Base-by-base conservation (phyloP, 2,329 filamentous ascomycete genomes). In the Rosellinia necatrix region DNA sequence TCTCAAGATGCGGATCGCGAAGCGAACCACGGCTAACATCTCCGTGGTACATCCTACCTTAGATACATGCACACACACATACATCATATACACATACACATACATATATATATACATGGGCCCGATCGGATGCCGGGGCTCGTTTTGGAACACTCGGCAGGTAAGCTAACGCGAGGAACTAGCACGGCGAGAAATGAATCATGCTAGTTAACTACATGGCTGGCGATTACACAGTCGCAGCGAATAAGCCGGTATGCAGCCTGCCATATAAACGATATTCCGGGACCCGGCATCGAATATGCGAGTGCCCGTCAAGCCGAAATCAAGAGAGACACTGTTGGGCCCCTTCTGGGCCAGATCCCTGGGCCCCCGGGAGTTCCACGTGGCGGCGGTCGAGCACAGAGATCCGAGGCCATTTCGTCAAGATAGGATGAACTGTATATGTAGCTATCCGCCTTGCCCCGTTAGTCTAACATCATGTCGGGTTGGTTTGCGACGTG, bases 251-350 rank as follows among this genome's bases (percentile, higher is more conserved):
- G 37, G 6, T 19, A 58, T 58, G 56, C 29, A 49, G 52, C 19
- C 32, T 34, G 37, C 52, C 52, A 52, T 49, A 35, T 24, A 21
- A 46, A 37, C n/a, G 41, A 54, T 55, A 54, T 22, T 19, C 15
- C 51, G 34, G 50, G n/a, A 56, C 35, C n/a, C 41, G 24, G 25
- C 53, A 50, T 46, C 32, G 25, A 41, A 47, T 22, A 52, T 54
- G 58, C 50, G n/a, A 51, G 38, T 37, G 37, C 24, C 58, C 58
- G 47, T 30, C 35, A 21, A 48, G 29, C 49, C n/a, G 24, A 29
- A 35, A 51, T 32, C 32, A 30, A 25, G 35, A 15, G n/a, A 35
- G 27, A 40, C n/a, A 25, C 35, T 47, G 35, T 43, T 40, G 24
- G 30, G 19, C 10, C 37, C 41, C 10, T 22, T 44, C 24, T 15